A percentile compares a stretch with the other conserved stretches of the same genome.
phyloP scores from a whole-genome alignment of 371 early-diverging fungal species.

The Capillidium rhysosporum region DNA sequence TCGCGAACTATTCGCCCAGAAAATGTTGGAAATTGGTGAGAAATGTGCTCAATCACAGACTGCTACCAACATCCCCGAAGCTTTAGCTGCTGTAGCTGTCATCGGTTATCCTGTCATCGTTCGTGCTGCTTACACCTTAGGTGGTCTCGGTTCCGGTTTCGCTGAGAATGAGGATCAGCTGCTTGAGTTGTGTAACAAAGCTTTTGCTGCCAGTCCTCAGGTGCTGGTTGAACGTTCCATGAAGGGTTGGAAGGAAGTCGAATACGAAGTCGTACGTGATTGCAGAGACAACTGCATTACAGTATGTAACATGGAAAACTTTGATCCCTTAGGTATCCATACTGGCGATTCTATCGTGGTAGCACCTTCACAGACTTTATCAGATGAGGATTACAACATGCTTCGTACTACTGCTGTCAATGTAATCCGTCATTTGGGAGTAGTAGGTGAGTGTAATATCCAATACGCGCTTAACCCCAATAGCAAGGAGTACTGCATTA shows the following conservation, averaged over 20 bases:
- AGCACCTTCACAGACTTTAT: constrained; percentile 82
- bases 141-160: constrained; percentile 90
- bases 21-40: constrained; percentile 60
- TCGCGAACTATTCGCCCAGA: constrained; percentile 81
- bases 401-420: constrained; percentile 84
- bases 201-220: constrained; percentile 65
- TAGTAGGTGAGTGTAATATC: constrained; percentile 94
- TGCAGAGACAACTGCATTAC: constrained; percentile 88
- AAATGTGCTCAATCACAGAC: constrained; percentile 73
- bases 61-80: constrained; percentile 58
- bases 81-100: constrained; percentile 53
- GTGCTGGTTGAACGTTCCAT: constrained; percentile 81
- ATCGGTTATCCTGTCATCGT: constrained; percentile 87
- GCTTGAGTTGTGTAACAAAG: constrained; percentile 44
- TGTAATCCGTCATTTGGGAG: constrained; percentile 81
- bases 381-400: constrained; percentile 87
- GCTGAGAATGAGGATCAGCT: constrained; percentile 61
- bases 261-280: constrained; percentile 96
- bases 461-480: constrained; percentile 86
- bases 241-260: constrained; percentile 96
- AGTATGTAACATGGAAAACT: constrained; percentile 97
- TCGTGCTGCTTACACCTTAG: constrained; percentile 83
- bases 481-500: constrained; percentile 69
- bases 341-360: constrained; percentile 95
- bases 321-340: constrained; percentile 88